Evolutionary conservation across 306 rosid genomes (phyloP).

Genomic region (Malus domestica): DNA sequence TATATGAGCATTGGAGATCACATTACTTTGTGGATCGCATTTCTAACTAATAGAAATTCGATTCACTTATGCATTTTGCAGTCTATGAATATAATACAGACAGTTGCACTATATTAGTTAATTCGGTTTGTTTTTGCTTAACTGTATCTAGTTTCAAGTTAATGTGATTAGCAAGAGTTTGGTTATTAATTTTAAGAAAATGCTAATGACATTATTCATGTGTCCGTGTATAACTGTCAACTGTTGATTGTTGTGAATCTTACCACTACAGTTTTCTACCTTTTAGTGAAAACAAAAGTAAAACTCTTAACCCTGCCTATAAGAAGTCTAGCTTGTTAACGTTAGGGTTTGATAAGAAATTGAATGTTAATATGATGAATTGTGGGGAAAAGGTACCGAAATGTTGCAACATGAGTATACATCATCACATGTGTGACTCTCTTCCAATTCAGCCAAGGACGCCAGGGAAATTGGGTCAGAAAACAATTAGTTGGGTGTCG

Average conservation of each 20-base stretch:
- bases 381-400: background rate
- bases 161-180: background rate
- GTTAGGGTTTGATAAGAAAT: background rate
- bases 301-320: too few species aligned
- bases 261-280: too few species aligned
- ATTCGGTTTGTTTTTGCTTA: too few species aligned
- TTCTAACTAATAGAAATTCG: background rate
- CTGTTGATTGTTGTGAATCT: too few species aligned
- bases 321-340: background rate
- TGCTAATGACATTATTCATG: background rate
- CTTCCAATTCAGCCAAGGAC: conserved; percentile 5
- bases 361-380: background rate
- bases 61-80: too few species aligned
- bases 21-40: background rate
- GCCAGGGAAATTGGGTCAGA: background rate
- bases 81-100: too few species aligned
- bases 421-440: background rate
- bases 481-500: background rate
- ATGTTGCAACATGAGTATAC: background rate
- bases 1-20: background rate
- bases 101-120: too few species aligned
- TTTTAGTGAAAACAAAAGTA: too few species aligned
- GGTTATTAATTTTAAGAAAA: background rate
- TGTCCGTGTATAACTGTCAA: too few species aligned
- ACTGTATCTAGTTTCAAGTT: too few species aligned